Percentiles rank a stretch among this genome's conserved stretches.
Evolutionary conservation across 805 yeast species (phyloP).

Genomic region (Wickerhamiella lipophila): DNA sequence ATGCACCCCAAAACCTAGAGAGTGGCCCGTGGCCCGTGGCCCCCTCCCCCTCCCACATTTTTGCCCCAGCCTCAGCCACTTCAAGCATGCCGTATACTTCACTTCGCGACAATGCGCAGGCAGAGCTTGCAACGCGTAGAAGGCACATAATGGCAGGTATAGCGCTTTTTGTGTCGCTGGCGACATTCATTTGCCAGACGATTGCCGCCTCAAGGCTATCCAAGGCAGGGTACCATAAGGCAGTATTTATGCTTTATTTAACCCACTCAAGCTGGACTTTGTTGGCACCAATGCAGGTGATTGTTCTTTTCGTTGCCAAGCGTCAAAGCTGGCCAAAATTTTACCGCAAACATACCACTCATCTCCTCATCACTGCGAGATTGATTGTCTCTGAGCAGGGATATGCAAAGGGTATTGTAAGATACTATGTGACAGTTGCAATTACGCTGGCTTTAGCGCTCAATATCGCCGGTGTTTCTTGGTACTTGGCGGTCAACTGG

Average conservation of each 20-base stretch:
- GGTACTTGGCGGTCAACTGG: slow-evolving; percentile 74
- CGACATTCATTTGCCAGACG: slow-evolving; percentile 65
- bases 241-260: slow-evolving; percentile 43
- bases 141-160: slow-evolving; percentile 34
- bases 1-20: too few species aligned
- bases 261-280: slow-evolving; percentile 73
- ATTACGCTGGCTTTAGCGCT: slow-evolving; percentile 42
- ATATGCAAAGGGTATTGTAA: slow-evolving; percentile 9
- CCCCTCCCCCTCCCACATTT: too few species aligned
- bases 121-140: slow-evolving; percentile 21
- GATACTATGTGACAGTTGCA: slow-evolving; percentile 35
- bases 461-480: slow-evolving; percentile 65
- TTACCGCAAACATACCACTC: slow-evolving; percentile 15
- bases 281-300: slow-evolving; percentile 58
- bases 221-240: slow-evolving; percentile 48
- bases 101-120: slow-evolving; percentile 5
- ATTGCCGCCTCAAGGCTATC: slow-evolving; percentile 66
- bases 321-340: slow-evolving; percentile 12
- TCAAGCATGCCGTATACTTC: slow-evolving; percentile 8
- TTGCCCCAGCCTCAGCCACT: neutral
- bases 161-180: slow-evolving; percentile 38
- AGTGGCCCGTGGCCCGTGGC: too few species aligned
- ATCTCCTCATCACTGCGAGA: slow-evolving; percentile 16
- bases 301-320: slow-evolving; percentile 32
- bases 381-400: slow-evolving; percentile 16